A percentile compares a stretch with the other conserved stretches of the same genome.
Evolutionary conservation across 768 basidiomycete species (phyloP).

Genomic region (Coprinopsis strossmayeri): DNA sequence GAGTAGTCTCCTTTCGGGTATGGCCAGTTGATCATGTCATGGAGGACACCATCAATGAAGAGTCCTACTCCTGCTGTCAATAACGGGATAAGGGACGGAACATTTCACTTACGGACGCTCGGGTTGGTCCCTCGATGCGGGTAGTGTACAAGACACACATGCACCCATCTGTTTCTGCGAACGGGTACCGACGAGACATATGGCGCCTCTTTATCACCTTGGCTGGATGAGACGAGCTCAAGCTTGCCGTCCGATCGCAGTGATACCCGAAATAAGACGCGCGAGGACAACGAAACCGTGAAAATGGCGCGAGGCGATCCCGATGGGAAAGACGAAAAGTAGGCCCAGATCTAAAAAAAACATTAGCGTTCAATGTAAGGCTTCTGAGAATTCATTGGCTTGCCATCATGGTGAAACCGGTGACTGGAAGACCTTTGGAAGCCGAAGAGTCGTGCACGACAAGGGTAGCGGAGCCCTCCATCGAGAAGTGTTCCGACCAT

Average conservation of each 20-base stretch:
- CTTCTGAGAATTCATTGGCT: slow-evolving; percentile 3
- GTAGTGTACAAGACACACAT: slow-evolving; percentile 61
- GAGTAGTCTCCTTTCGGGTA: slow-evolving; percentile 51
- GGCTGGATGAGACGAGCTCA: slow-evolving; percentile 35
- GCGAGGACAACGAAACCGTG: slow-evolving; percentile 21
- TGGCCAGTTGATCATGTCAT: slow-evolving; percentile 52
- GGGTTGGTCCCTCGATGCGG: slow-evolving; percentile 49
- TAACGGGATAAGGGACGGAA: too few relatives aligned
- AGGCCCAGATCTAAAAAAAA: slow-evolving; percentile 39
- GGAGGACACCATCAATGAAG: slow-evolving; percentile 67
- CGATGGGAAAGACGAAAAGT: slow-evolving; percentile 35
- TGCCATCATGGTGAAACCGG: slow-evolving; percentile 75
- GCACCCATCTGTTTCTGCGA: slow-evolving; percentile 61
- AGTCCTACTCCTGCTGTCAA: too few relatives aligned
- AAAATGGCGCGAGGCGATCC: slow-evolving; percentile 30
- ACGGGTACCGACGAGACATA: slow-evolving; percentile 42
- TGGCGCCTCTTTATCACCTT: slow-evolving; percentile 23
- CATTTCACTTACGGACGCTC: slow-evolving; percentile 45
- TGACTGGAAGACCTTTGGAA: slow-evolving; percentile 43
- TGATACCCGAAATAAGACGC: slow-evolving; percentile 34
- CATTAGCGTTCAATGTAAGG: not conserved
- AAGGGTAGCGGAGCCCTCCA: slow-evolving; percentile 51
- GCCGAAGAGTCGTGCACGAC: slow-evolving; percentile 39
- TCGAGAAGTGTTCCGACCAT: slow-evolving; percentile 75
- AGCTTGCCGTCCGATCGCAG: slow-evolving; percentile 54